Conservation (phyloP, 2,329 filamentous ascomycete genomes). For the Xylaria sp. region DNA sequence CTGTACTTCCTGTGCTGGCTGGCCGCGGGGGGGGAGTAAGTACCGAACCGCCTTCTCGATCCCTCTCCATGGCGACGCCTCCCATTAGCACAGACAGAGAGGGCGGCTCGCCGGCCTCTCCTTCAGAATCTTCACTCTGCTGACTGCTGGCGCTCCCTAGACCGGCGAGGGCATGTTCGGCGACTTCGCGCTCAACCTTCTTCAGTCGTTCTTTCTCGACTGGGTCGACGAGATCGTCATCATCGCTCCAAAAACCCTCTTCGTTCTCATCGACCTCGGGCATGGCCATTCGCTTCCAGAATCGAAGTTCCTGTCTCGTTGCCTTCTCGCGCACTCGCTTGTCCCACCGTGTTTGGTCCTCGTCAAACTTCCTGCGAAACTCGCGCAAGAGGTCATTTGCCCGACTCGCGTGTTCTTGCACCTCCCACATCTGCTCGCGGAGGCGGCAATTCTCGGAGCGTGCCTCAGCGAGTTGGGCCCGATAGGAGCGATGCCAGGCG, state of each 20-base stretch:
- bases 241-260: slow-evolving; percentile 68
- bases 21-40: slow-evolving; percentile 55
- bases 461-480: slow-evolving; percentile 71
- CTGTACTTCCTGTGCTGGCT: slow-evolving; percentile 54
- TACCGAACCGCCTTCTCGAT: slow-evolving; percentile 44
- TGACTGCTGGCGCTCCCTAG: slow-evolving; percentile 48
- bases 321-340: slow-evolving; percentile 63
- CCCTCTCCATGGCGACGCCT: slow-evolving; percentile 57
- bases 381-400: slow-evolving; percentile 68
- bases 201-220: slow-evolving; percentile 67
- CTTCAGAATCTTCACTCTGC: slow-evolving; percentile 51
- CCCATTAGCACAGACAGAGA: slow-evolving; percentile 49
- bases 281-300: slow-evolving; percentile 75
- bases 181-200: slow-evolving; percentile 60
- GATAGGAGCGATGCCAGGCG: slow-evolving; percentile 73
- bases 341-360: slow-evolving; percentile 65
- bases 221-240: slow-evolving; percentile 71
- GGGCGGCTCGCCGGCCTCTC: slow-evolving; percentile 44
- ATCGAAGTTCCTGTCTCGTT: slow-evolving; percentile 67
- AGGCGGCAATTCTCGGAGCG: slow-evolving; percentile 71
- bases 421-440: slow-evolving; percentile 73
- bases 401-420: slow-evolving; percentile 68
- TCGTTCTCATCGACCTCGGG: slow-evolving; percentile 69
- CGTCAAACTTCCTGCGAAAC: slow-evolving; percentile 67
- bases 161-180: slow-evolving; percentile 52